phyloP scores from a whole-genome alignment of 2,329 filamentous ascomycete species.

The Monosporascus sp. region DNA sequence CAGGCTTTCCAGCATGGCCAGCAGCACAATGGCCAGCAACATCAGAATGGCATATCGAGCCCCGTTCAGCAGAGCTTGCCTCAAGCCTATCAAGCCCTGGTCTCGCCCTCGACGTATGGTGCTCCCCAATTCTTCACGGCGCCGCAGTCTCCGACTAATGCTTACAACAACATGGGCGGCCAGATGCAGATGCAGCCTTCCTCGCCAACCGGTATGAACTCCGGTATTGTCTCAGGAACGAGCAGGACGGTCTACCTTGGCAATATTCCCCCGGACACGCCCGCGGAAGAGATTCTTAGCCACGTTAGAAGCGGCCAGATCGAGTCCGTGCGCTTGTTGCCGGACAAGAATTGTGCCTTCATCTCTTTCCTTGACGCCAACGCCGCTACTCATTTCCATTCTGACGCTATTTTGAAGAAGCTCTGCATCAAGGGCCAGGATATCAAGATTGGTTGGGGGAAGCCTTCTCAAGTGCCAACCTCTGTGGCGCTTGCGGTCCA shows the following conservation, averaged over 20 bases:
- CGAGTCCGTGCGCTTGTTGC: constrained; percentile 92
- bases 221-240: constrained; percentile 80
- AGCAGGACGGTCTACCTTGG: constrained; percentile 96
- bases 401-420: constrained; percentile 99
- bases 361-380: constrained; percentile 98
- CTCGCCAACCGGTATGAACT: constrained; percentile 68
- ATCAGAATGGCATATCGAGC: constrained; percentile 60
- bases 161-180: constrained; percentile 59
- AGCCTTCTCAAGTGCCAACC: constrained; percentile 94
- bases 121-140: constrained; percentile 70
- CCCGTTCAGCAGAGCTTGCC: constrained; percentile 74
- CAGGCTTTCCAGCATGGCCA: constrained; percentile 65
- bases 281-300: constrained; percentile 91
- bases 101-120: constrained; percentile 80
- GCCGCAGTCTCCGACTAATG: constrained; percentile 79
- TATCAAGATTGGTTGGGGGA: constrained; percentile 99
- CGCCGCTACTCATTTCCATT: constrained; percentile 98
- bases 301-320: constrained; percentile 97
- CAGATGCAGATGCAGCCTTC: constrained; percentile 60
- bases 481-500: constrained; percentile 97
- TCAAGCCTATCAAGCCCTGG: constrained; percentile 75
- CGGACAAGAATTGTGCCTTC: constrained; percentile 99
- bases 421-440: constrained; percentile 97
- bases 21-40: constrained; percentile 37
- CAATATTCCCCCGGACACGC: constrained; percentile 97